Evolutionary conservation across 2,329 filamentous ascomycete genomes (phyloP), one percentile per base, ranked within the genome.

Genomic region (Hymenotorrendiella dingleyae): DNA sequence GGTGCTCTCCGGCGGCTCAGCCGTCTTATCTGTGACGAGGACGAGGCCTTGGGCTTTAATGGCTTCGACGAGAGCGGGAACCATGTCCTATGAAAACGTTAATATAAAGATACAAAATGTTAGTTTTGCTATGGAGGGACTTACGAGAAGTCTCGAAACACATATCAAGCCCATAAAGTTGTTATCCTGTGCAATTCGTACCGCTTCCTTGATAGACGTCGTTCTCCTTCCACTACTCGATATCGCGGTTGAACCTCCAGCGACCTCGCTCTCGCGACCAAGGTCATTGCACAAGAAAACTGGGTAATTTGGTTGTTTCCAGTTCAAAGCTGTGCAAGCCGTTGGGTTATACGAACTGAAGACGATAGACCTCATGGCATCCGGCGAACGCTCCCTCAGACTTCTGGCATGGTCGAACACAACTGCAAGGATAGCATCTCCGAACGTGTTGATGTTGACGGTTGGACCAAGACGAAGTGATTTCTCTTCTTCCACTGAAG

Each of bases 271-370:
- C 46, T 81, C 76, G 6, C 75, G 72, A 17, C 88, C 88, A 20
- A 97, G 77, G 46, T 96, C 89, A 63, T 97, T 97, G 68, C 90
- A 96, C 35, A 97, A 73, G 55, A 98, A 86, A 0, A 97, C 87
- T 0, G 93, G 93, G 62, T 95, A 98, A 61, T 97, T 98, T 2
- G 93, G 93, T 64, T 98, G 93, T 65, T 98, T 98, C 93, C 93
- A 98, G 66, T 98, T 98, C 56, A 98, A 68, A 4, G 91, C 90
- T 12, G 87, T 94, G 66, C 93, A 98, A 16, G 97, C 78, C 50
- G 83, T 84, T 10, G 86, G 74, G 61, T 94, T 96, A 65, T 91
- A 95, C 17, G 88, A 94, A 56, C 87, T 94, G 63, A 98, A 96
- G 9, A 96, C 87, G 40, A 98, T 83, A 10, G 87, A 94, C 29